Evolutionary conservation across 768 basidiomycete genomes (phyloP).

Genomic region (Arthromyces matolae): DNA sequence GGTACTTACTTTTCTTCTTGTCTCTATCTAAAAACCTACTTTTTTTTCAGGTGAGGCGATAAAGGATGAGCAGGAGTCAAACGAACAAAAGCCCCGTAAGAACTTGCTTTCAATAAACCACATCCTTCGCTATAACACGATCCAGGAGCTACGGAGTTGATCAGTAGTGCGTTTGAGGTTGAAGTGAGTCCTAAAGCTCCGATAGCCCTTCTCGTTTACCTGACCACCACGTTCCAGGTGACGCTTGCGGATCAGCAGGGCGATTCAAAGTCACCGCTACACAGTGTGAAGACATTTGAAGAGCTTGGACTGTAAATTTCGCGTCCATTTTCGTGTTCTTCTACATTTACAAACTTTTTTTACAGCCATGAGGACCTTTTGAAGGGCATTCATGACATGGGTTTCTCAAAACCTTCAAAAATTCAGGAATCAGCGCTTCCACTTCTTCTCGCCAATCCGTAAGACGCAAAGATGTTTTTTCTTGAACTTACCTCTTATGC

Average conservation of each 20-base stretch:
- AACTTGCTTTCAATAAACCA: background rate
- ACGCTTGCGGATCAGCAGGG: constrained; percentile 95
- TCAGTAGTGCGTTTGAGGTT: constrained; percentile 82
- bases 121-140: no score
- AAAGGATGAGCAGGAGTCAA: constrained; percentile 21
- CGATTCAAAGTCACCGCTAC: constrained; percentile 94
- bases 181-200: constrained; percentile 41
- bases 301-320: constrained; percentile 84
- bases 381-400: constrained; percentile 92
- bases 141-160: constrained; percentile 50
- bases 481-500: background rate
- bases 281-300: constrained; percentile 91
- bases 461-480: background rate
- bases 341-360: background rate
- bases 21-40: no score
- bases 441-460: constrained; percentile 88
- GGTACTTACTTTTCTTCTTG: no score
- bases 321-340: background rate
- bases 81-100: constrained; percentile 28
- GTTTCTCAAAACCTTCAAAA: constrained; percentile 96
- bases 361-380: constrained; percentile 78
- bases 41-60: no score
- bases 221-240: constrained; percentile 48
- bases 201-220: background rate
- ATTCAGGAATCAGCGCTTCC: constrained; percentile 97